Conservation (phyloP, 2,329 filamentous ascomycete species). For the Ascochyta pisi region DNA sequence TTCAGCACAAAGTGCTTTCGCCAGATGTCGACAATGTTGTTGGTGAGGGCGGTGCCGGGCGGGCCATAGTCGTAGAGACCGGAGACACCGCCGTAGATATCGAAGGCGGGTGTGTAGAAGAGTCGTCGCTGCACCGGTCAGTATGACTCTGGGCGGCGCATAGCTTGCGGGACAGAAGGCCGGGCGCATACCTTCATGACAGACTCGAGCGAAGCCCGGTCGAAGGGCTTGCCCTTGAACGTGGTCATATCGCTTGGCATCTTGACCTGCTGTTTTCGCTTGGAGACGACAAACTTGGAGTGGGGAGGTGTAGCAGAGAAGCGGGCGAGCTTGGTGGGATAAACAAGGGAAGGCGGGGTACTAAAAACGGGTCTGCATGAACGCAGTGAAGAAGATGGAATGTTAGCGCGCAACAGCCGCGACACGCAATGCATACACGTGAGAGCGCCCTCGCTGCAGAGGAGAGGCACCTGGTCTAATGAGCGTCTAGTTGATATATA, state of each 20-base stretch:
- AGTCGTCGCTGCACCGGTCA: slow-evolving; percentile 46
- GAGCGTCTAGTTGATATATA: slow-evolving; percentile 28
- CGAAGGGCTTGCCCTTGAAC: slow-evolving; percentile 84
- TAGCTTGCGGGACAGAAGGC: background rate
- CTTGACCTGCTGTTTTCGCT: slow-evolving; percentile 37
- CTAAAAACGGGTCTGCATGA: slow-evolving; percentile 34
- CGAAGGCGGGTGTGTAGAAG: slow-evolving; percentile 95
- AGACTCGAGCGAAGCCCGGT: slow-evolving; percentile 80
- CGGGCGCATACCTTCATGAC: slow-evolving; percentile 79
- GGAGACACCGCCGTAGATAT: slow-evolving; percentile 88
- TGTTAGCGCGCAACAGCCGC: slow-evolving; percentile 49
- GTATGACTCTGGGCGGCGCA: slow-evolving; percentile 28
- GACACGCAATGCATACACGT: slow-evolving; percentile 51
- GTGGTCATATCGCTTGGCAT: slow-evolving; percentile 54
- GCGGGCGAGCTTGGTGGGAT: slow-evolving; percentile 35
- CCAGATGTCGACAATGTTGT: slow-evolving; percentile 88
- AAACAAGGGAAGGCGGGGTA: slow-evolving; percentile 41
- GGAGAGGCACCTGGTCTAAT: slow-evolving; percentile 29
- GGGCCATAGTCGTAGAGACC: slow-evolving; percentile 95
- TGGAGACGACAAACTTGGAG: slow-evolving; percentile 37
- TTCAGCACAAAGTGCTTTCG: slow-evolving; percentile 91
- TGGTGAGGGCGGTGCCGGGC: slow-evolving; percentile 83
- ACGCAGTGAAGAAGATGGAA: slow-evolving; percentile 35
- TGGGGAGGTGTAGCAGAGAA: slow-evolving; percentile 44
- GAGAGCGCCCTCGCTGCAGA: slow-evolving; percentile 26